phyloP scores from a whole-genome alignment of 2,329 filamentous ascomycete genomes.

The Coniochaeta sp. region DNA sequence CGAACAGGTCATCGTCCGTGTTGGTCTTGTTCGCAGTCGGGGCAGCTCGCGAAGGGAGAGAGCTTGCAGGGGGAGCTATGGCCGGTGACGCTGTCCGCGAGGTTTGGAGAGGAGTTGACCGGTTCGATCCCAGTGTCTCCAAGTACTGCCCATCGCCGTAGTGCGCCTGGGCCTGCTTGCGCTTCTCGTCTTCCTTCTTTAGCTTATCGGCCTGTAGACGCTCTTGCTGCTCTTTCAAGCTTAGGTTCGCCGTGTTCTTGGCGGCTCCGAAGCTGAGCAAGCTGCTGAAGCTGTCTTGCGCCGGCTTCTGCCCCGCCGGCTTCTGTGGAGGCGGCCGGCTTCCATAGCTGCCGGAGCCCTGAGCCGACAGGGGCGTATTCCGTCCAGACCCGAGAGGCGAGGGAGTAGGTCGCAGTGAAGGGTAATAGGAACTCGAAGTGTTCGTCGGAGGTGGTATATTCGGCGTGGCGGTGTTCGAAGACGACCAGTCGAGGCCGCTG shows the following conservation, averaged over 20 bases:
- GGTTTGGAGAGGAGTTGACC: constrained; percentile 24
- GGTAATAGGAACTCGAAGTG: constrained; percentile 33
- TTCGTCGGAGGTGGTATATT: constrained; percentile 37
- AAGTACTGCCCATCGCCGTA: constrained; percentile 74
- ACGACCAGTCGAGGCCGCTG: constrained; percentile 52
- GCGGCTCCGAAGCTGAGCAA: constrained; percentile 58
- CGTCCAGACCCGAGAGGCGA: constrained; percentile 48
- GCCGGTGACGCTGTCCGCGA: constrained; percentile 40
- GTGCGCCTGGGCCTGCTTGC: constrained; percentile 64
- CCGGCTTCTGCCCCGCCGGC: constrained; percentile 40
- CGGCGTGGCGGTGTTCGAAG: constrained; percentile 24
- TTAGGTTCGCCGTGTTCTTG: constrained; percentile 62
- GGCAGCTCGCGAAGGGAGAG: not conserved
- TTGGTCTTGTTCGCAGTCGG: constrained; percentile 14
- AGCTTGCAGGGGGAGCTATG: constrained; percentile 19
- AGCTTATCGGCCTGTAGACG: constrained; percentile 58
- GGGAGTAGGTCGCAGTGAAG: constrained; percentile 46
- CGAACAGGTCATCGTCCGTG: constrained; percentile 58
- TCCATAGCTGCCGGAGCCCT: constrained; percentile 34
- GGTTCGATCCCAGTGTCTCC: constrained; percentile 56
- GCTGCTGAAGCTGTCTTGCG: constrained; percentile 71
- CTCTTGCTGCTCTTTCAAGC: constrained; percentile 70
- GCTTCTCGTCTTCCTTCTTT: constrained; percentile 67
- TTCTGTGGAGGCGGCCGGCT: constrained; percentile 38
- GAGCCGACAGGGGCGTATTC: constrained; percentile 48